A percentile compares a stretch with the other conserved stretches of the same genome.
Conservation (phyloP, 2,329 filamentous ascomycete genomes). For the Ophiostoma australiae region DNA sequence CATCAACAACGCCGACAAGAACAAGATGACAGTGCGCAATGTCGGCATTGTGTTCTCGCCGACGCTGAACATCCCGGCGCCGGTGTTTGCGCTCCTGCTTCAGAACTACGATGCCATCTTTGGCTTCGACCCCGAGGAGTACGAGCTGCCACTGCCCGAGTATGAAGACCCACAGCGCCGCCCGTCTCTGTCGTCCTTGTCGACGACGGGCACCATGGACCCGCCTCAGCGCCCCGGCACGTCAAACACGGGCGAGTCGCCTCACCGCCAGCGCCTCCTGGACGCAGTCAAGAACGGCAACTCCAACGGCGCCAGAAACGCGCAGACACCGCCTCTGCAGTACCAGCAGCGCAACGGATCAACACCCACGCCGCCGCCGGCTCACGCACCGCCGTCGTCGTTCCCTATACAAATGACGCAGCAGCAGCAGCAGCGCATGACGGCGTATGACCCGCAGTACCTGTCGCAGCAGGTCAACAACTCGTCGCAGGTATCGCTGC, state of each 20-base stretch:
- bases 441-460: conserved; percentile 44
- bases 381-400: conserved; percentile 17
- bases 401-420: conserved; percentile 17
- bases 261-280: conserved; percentile 47
- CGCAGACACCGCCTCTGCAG: conserved; percentile 48
- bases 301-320: conserved; percentile 35
- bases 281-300: conserved; percentile 35
- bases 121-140: conserved; percentile 61
- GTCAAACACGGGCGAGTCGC: conserved; percentile 46
- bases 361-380: conserved; percentile 44
- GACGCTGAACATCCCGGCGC: conserved; percentile 91
- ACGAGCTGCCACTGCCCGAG: conserved; percentile 49
- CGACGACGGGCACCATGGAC: conserved; percentile 20
- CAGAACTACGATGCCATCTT: conserved; percentile 89
- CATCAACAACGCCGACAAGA: conserved; percentile 80
- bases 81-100: conserved; percentile 88
- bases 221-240: conserved; percentile 47
- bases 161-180: conserved; percentile 33
- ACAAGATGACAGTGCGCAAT: conserved; percentile 98
- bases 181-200: conserved; percentile 28
- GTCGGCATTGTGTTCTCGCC: conserved; percentile 98
- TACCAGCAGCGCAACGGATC: conserved; percentile 30
- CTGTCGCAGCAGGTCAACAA: not conserved
- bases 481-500: conserved; percentile 23
- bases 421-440: conserved; percentile 29